These are phyloP conservation scores for Musa balbisiana DNA, from an alignment of 202 grass and related monocot species.

Conservation along the genomic window DNA sequence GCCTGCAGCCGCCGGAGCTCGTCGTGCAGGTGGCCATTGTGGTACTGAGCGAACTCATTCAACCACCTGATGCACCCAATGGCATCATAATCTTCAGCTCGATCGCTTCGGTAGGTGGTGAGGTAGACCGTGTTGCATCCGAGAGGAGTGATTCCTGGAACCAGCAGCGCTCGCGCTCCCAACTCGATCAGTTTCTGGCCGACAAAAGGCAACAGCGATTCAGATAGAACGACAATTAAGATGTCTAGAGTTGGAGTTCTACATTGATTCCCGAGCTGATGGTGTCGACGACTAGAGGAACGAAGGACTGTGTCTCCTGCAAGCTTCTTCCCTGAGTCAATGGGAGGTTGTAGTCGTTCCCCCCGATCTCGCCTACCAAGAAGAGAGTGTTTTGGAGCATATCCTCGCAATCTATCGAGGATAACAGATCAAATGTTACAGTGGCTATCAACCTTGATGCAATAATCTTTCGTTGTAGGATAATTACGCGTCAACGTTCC, in stretches of 20 bases:
- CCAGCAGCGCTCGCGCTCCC: constrained; percentile 38
- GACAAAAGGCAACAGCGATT: background rate
- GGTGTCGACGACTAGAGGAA: constrained; percentile 42
- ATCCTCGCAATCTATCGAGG: constrained; percentile 26
- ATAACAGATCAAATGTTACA: background rate
- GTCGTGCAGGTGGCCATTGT: constrained; percentile 31
- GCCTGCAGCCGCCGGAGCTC: constrained; percentile 24
- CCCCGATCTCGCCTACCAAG: constrained; percentile 71
- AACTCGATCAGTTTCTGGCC: constrained; percentile 49
- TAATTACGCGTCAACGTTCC: background rate
- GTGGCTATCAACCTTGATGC: background rate
- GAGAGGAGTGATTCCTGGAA: constrained; percentile 59
- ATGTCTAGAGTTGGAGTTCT: background rate
- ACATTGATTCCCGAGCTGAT: constrained; percentile 37
- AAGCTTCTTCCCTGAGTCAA: constrained; percentile 27
- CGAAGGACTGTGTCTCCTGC: constrained; percentile 28
- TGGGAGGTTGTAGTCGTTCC: constrained; percentile 78
- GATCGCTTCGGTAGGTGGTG: background rate
- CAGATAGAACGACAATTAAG: background rate
- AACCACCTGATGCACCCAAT: constrained; percentile 38
- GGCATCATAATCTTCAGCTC: constrained; percentile 28
- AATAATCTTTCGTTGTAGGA: background rate
- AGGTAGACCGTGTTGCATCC: constrained; percentile 47
- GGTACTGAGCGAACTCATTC: constrained; percentile 45
- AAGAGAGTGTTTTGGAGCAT: constrained; percentile 46